Evolutionary conservation across 2,329 filamentous ascomycete species (phyloP).

Genomic region (Elsinoe arachidis): DNA sequence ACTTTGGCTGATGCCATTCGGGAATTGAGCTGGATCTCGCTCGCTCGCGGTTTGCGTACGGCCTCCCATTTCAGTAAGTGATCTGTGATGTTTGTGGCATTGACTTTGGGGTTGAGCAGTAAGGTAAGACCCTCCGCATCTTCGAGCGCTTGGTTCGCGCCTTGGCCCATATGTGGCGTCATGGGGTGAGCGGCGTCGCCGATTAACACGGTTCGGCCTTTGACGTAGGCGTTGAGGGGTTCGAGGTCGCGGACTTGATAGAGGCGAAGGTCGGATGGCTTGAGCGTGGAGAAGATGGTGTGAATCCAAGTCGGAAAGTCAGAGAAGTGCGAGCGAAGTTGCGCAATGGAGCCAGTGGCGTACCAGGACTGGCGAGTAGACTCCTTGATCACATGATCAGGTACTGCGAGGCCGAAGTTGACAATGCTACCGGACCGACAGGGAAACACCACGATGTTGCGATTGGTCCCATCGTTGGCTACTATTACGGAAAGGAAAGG

Average conservation of each 20-base stretch:
- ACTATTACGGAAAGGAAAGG: conserved; percentile 6
- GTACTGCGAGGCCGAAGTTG: conserved; percentile 6
- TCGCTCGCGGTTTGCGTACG: background rate
- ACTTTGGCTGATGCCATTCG: background rate
- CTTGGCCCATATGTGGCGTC: conserved; percentile 33
- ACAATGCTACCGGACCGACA: conserved; percentile 1
- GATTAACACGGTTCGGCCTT: conserved; percentile 19
- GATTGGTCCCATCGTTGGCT: conserved; percentile 4
- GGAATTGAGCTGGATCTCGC: conserved; percentile 6
- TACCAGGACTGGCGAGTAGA: background rate
- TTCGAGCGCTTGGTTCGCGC: conserved; percentile 32
- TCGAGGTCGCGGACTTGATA: conserved; percentile 12
- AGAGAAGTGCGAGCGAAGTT: background rate
- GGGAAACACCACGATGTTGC: conserved; percentile 3
- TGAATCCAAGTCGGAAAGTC: conserved; percentile 7
- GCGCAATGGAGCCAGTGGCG: background rate
- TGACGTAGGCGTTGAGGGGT: conserved; percentile 1
- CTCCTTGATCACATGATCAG: conserved; percentile 1
- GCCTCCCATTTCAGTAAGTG: conserved; percentile 6
- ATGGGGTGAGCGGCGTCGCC: conserved; percentile 29
- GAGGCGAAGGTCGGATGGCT: background rate
- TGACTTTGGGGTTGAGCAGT: background rate
- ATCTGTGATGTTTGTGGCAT: background rate
- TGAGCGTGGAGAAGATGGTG: background rate
- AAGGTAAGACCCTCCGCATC: conserved; percentile 25